Percentiles rank a stretch among this genome's conserved stretches.
phyloP scores from a whole-genome alignment of 345 rosid species.

The Citrus unshiu region DNA sequence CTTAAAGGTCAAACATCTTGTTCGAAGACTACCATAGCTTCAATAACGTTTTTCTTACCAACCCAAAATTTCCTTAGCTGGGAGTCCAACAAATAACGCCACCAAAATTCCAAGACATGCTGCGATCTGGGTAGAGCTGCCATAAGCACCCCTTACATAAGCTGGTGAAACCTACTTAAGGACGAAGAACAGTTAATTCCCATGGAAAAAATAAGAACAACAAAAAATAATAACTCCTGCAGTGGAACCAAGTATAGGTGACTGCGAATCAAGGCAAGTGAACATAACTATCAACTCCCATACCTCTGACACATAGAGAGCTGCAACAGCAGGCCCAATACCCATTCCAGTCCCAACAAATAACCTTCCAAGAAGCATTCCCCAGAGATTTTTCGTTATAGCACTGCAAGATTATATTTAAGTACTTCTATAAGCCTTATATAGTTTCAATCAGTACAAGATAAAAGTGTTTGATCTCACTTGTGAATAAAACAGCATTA shows the following conservation, averaged over 20 bases:
- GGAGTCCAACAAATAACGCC: slow-evolving; percentile 67
- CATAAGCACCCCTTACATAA: slow-evolving; percentile 86
- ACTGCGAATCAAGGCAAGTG: not conserved
- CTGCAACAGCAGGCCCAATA: slow-evolving; percentile 82
- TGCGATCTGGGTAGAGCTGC: slow-evolving; percentile 85
- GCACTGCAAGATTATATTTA: slow-evolving; percentile 57
- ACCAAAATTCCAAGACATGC: slow-evolving; percentile 80
- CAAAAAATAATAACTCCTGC: too few relatives aligned
- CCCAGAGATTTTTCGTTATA: slow-evolving; percentile 63
- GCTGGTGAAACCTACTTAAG: slow-evolving; percentile 75
- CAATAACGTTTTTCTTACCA: slow-evolving; percentile 53
- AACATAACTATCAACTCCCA: slow-evolving; percentile 13
- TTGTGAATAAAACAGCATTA: not conserved
- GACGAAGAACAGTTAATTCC: slow-evolving; percentile 6
- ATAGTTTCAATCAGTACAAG: not conserved
- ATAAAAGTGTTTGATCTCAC: not conserved
- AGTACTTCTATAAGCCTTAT: slow-evolving; percentile 1
- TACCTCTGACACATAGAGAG: slow-evolving; percentile 98
- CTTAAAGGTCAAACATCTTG: not conserved
- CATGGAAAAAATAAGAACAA: not conserved
- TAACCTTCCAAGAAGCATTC: slow-evolving; percentile 90
- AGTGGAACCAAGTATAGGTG: not conserved
- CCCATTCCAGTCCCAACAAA: slow-evolving; percentile 96
- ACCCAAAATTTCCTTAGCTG: slow-evolving; percentile 62
- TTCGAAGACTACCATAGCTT: not conserved